Evolutionary conservation across 306 rosid species (phyloP), one percentile per base, ranked within the genome.

Genomic region (Fragaria nilgerrensis): DNA sequence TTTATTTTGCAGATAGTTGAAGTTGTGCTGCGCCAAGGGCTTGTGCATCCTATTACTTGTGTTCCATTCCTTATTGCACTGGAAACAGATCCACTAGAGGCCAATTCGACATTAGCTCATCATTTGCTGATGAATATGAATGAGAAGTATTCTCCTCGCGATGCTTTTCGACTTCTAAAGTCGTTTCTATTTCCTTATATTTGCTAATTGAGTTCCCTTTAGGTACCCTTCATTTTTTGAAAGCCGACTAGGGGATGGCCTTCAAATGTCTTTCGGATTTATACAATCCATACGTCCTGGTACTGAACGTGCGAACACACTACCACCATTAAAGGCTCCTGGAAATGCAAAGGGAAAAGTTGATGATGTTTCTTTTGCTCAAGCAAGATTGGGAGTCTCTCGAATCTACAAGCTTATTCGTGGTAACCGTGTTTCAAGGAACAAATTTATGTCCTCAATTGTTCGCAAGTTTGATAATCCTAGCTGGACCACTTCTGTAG

Each of bases 221-320:
- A 95, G 99, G 99, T 95, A 95, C 85, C 99, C 99, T 59, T 84
- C 99, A 71, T 95, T 95, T 83, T 95, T 95, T 74, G 99, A 95
- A 85, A 95, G 96, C 83, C 93, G 99, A 62, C 78, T 95, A 79
- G 99, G 99, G 76, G 99, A 95, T 86, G 99, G 99, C 79, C 99
- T 95, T 82, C 99, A 95, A 78, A 92, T 89, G 92, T 90, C 99
- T 62, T 95, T 95, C 62, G 86, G 80, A 32, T 95, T 95, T 84
- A 88, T 90, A 37, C 97, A 95, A 74, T 84, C 91, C 69, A 82
- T 95, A 44, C 79, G 81, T 72, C 75, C 79, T 36, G 56, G 79
- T 83, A 68, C 90, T 84, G 97, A 89, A 74, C 83, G 67, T 66
- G 81, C 49, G 64, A 84, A 84, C 79, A 82, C 73, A 44, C 90